phyloP scores from a whole-genome alignment of 805 yeast species.

The Spathaspora hagerdaliae region DNA sequence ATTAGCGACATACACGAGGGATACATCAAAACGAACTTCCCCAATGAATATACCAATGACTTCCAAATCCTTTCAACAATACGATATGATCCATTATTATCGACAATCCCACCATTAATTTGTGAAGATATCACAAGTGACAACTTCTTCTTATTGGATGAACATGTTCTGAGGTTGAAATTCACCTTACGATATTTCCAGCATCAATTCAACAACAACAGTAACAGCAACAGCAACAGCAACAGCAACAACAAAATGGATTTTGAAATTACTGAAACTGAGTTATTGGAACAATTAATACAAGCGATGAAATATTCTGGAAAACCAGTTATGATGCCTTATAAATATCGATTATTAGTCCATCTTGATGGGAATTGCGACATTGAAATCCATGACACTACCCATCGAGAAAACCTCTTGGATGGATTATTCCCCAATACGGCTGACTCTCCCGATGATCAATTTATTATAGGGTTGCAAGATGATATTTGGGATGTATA shows the following conservation, averaged over 20 bases:
- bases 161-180: slow-evolving; percentile 60
- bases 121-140: slow-evolving; percentile 17
- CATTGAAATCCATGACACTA: slow-evolving; percentile 30
- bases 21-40: slow-evolving; percentile 3
- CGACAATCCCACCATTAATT: slow-evolving; percentile 22
- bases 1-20: neutral
- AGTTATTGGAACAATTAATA: slow-evolving; percentile 32
- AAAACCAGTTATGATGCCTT: slow-evolving; percentile 19
- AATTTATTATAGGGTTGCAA: slow-evolving; percentile 1
- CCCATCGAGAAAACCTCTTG: slow-evolving; percentile 22
- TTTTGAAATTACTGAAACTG: slow-evolving; percentile 39
- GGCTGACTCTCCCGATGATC: neutral
- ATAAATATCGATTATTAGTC: slow-evolving; percentile 31
- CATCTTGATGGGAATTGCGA: slow-evolving; percentile 23
- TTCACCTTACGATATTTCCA: slow-evolving; percentile 51
- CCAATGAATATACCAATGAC: slow-evolving; percentile 14
- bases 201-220: slow-evolving; percentile 5
- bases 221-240: neutral
- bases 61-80: slow-evolving; percentile 68
- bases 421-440: slow-evolving; percentile 18
- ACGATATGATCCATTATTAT: slow-evolving; percentile 66
- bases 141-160: slow-evolving; percentile 58
- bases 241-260: slow-evolving; percentile 10
- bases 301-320: slow-evolving; percentile 22
- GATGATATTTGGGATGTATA: slow-evolving; percentile 52